Conservation (phyloP, 208 protist species). For the Blastocrithidia nonstop region DNA sequence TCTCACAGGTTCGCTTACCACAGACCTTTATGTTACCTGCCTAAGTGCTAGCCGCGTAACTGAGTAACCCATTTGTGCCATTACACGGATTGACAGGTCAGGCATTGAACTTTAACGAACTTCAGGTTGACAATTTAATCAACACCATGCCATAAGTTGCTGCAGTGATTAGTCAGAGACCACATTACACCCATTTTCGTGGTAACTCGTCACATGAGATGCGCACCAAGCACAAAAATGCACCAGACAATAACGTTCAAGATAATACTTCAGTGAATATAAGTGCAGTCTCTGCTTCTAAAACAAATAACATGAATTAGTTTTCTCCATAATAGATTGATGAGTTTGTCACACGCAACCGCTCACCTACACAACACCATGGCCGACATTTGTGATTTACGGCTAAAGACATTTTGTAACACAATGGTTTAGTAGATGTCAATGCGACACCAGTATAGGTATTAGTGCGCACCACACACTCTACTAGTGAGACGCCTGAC, state of each 20-base stretch:
- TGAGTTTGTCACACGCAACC: too few species aligned
- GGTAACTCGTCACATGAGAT: too few species aligned
- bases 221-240: too few species aligned
- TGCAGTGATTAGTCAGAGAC: constrained; percentile 2
- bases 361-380: neutral
- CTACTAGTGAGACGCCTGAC: too few species aligned
- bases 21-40: constrained; percentile 18
- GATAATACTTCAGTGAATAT: too few species aligned
- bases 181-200: neutral
- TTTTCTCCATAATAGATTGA: too few species aligned
- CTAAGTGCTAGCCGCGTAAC: constrained; percentile 19
- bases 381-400: constrained; percentile 52
- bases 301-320: too few species aligned
- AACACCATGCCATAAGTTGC: constrained; percentile 12
- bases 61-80: constrained; percentile 18
- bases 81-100: constrained; percentile 35
- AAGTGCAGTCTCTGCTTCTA: too few species aligned
- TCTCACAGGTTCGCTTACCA: constrained; percentile 50
- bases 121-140: constrained; percentile 9
- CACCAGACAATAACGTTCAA: too few species aligned
- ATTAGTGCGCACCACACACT: neutral
- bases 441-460: constrained; percentile 57
- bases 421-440: constrained; percentile 48
- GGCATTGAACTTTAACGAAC: constrained; percentile 13
- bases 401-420: constrained; percentile 39